Evolutionary conservation across 2,329 filamentous ascomycete species (phyloP).

Genomic region (Aureobasidium lini): DNA sequence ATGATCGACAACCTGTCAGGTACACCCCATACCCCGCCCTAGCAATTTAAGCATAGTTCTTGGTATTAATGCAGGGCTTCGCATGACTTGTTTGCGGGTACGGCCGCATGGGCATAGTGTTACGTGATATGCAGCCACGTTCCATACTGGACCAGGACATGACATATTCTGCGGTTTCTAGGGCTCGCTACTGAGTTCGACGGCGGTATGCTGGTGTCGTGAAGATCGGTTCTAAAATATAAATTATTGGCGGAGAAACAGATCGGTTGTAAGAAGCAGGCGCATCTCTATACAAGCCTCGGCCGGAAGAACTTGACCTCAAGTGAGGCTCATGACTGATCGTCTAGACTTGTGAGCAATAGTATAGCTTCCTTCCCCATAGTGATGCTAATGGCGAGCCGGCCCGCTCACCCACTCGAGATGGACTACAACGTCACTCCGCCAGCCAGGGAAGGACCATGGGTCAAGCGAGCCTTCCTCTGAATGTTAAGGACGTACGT

Average conservation of each 20-base stretch:
- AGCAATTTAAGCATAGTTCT: background rate
- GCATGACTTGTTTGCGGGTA: background rate
- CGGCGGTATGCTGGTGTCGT: background rate
- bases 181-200: background rate
- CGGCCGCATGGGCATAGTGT: background rate
- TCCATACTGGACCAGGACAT: background rate
- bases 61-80: background rate
- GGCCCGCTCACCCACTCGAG: background rate
- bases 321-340: background rate
- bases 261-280: background rate
- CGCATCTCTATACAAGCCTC: background rate
- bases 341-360: background rate
- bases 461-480: background rate
- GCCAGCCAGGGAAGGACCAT: background rate
- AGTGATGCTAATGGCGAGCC: background rate
- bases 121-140: background rate
- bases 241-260: background rate
- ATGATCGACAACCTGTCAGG: constrained; percentile 2
- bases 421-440: background rate
- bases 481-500: background rate
- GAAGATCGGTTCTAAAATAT: background rate
- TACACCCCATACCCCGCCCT: background rate
- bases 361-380: background rate
- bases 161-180: background rate
- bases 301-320: background rate